These are phyloP conservation scores for Volvariella surrecta DNA, from an alignment of 1,284 basidiomycete genomes.

Conservation along the genomic window DNA sequence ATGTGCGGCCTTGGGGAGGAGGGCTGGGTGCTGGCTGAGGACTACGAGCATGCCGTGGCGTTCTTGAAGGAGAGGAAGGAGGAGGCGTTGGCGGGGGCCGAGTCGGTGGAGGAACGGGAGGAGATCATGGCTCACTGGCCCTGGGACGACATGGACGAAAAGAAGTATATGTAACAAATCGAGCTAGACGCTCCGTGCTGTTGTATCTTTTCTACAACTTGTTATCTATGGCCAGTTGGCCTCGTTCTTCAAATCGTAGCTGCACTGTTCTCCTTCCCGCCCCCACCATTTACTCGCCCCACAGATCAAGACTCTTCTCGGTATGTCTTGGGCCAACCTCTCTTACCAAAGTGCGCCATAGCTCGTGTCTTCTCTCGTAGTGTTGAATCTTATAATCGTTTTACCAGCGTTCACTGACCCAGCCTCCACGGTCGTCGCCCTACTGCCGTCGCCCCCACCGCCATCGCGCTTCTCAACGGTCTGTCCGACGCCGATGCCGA, in stretches of 20 bases:
- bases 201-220: constrained; percentile 8
- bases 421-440: too few relatives aligned
- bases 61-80: constrained; percentile 25
- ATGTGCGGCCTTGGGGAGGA: constrained; percentile 28
- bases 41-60: constrained; percentile 29
- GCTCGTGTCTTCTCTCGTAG: too few relatives aligned
- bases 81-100: constrained; percentile 19
- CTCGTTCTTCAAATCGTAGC: background rate
- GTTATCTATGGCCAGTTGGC: constrained; percentile 4
- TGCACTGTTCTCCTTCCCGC: too few relatives aligned
- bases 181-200: constrained; percentile 7
- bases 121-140: constrained; percentile 30
- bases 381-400: too few relatives aligned
- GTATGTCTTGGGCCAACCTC: too few relatives aligned
- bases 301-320: too few relatives aligned
- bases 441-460: too few relatives aligned
- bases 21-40: constrained; percentile 30
- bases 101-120: constrained; percentile 23
- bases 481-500: too few relatives aligned
- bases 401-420: too few relatives aligned
- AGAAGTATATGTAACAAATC: constrained; percentile 24
- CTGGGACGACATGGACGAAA: constrained; percentile 36
- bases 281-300: too few relatives aligned
- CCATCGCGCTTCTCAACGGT: too few relatives aligned
- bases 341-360: too few relatives aligned